These are phyloP conservation scores for Leccinum subgranulosum DNA, from an alignment of 768 basidiomycete species.

Conservation along the genomic window DNA sequence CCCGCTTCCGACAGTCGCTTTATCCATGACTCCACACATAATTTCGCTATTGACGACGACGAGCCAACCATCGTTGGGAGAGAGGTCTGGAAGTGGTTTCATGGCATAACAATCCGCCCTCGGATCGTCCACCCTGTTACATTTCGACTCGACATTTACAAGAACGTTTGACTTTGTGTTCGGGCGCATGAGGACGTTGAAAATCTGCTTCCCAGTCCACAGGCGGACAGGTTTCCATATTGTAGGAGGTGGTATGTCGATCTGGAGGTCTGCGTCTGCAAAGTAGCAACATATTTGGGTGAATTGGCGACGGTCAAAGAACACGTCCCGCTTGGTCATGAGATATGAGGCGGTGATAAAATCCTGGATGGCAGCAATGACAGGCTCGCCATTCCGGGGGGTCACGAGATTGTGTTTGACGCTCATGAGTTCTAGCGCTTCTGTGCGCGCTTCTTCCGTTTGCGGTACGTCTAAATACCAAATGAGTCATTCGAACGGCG, in stretches of 20 bases:
- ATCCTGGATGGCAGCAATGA: constrained; percentile 99
- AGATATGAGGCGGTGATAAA: constrained; percentile 99
- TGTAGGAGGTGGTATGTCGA: constrained; percentile 93
- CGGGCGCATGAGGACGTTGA: constrained; percentile 94
- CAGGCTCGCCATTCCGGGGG: constrained; percentile 96
- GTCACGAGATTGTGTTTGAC: constrained; percentile 97
- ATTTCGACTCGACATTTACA: constrained; percentile 96
- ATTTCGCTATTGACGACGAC: constrained; percentile 97
- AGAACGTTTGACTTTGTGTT: constrained; percentile 77
- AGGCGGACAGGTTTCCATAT: constrained; percentile 90
- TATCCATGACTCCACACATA: constrained; percentile 99
- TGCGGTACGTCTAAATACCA: constrained; percentile 82
- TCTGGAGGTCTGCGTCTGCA: constrained; percentile 84
- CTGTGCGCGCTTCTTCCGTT: constrained; percentile 96
- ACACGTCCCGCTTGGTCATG: constrained; percentile 87
- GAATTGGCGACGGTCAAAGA: constrained; percentile 92
- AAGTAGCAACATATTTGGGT: constrained; percentile 96
- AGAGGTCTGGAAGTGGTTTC: constrained; percentile 74
- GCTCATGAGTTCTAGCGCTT: constrained; percentile 96
- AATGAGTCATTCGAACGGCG: constrained; percentile 2
- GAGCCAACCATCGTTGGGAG: constrained; percentile 96
- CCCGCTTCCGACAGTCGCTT: constrained; percentile 94
- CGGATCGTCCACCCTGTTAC: constrained; percentile 84
- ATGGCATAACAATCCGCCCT: constrained; percentile 60
- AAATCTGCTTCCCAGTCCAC: constrained; percentile 99